Conservation (phyloP, 1,284 basidiomycete species). For the Cryptococcus depauperatus region DNA sequence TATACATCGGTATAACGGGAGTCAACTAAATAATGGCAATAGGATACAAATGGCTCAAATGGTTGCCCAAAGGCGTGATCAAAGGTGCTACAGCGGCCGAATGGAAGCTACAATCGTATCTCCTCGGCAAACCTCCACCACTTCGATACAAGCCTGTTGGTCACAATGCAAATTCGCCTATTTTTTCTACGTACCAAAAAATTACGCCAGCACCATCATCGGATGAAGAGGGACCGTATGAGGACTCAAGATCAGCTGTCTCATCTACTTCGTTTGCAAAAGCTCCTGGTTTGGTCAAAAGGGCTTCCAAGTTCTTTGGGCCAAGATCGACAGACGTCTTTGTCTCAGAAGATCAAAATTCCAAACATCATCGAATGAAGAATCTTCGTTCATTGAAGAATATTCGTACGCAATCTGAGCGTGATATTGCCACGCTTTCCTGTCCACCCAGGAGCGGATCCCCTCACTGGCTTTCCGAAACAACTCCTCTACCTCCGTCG, state of each 20-base stretch:
- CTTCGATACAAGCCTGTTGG: conserved; percentile 27
- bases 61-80: conserved; percentile 84
- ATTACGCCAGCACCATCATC: background rate
- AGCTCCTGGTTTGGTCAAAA: conserved; percentile 4
- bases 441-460: background rate
- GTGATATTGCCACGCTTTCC: no score
- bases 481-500: background rate
- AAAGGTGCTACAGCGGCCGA: conserved; percentile 94
- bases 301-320: conserved; percentile 5
- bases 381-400: background rate
- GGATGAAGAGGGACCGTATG: background rate
- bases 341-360: background rate
- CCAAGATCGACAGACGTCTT: conserved; percentile 4
- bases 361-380: background rate
- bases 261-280: no score
- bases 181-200: background rate
- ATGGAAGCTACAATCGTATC: conserved; percentile 93
- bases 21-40: conserved; percentile 40
- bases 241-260: no score
- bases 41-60: conserved; percentile 93
- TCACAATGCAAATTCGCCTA: conserved; percentile 21
- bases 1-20: background rate
- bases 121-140: conserved; percentile 85
- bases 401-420: background rate
- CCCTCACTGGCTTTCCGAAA: no score